phyloP scores from a whole-genome alignment of 768 basidiomycete species.

The Boletus speciosus region DNA sequence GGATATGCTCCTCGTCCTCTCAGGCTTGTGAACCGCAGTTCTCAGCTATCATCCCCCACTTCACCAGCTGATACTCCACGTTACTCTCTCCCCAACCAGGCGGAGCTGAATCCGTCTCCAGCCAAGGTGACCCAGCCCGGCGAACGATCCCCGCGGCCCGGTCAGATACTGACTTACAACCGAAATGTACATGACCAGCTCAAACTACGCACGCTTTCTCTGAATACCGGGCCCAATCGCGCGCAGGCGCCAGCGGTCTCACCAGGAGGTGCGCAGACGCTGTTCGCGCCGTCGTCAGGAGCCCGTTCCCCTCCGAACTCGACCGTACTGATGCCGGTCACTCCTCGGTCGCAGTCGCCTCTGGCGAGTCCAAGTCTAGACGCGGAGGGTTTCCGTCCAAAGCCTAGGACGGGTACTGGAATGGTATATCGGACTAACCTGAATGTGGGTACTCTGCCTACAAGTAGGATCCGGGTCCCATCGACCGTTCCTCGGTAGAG shows the following conservation, averaged over 20 bases:
- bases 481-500: conserved; percentile 19
- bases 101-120: conserved; percentile 8
- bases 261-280: conserved; percentile 22
- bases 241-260: conserved; percentile 10
- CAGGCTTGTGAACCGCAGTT: conserved; percentile 22
- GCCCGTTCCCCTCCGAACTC: conserved; percentile 9
- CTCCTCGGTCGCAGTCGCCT: conserved; percentile 19
- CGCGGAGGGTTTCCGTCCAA: conserved; percentile 35
- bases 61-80: neutral
- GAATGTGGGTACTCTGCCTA: conserved; percentile 19
- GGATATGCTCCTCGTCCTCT: conserved; percentile 26
- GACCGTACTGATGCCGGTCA: conserved; percentile 7
- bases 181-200: conserved; percentile 35
- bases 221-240: conserved; percentile 8
- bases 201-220: conserved; percentile 20
- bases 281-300: conserved; percentile 10
- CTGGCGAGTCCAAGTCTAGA: conserved; percentile 11
- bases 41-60: conserved; percentile 7
- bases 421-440: conserved; percentile 55
- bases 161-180: conserved; percentile 31
- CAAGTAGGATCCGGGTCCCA: conserved; percentile 39
- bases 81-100: neutral
- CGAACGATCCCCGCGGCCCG: conserved; percentile 21
- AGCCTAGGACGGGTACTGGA: conserved; percentile 64
- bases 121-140: conserved; percentile 20